These are phyloP conservation scores for Blumeria hordei DNA, from an alignment of 2,329 filamentous ascomycete species.

Conservation along the genomic window DNA sequence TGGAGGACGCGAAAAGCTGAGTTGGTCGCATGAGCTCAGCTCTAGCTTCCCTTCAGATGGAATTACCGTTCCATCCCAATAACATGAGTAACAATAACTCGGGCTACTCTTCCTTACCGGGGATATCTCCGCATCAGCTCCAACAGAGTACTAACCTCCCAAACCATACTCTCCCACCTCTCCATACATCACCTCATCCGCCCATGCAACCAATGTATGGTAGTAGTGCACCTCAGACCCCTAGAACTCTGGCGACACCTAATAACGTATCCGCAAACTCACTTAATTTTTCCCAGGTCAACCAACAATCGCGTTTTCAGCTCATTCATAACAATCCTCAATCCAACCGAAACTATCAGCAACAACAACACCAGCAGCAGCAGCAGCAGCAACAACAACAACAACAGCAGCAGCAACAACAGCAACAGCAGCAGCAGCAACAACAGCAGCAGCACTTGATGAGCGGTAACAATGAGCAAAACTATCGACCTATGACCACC, in stretches of 20 bases:
- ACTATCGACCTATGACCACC: slow-evolving; percentile 28
- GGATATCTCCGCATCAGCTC: slow-evolving; percentile 16
- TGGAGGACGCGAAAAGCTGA: not conserved
- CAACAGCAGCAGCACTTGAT: slow-evolving; percentile 8
- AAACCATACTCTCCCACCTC: slow-evolving; percentile 28
- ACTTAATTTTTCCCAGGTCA: slow-evolving; percentile 31
- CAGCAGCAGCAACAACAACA: slow-evolving; percentile 7
- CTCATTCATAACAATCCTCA: slow-evolving; percentile 12
- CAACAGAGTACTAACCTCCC: slow-evolving; percentile 19
- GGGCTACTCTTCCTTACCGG: slow-evolving; percentile 11
- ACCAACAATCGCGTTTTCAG: slow-evolving; percentile 13
- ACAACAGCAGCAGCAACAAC: slow-evolving; percentile 6
- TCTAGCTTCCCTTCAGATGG: not conserved
- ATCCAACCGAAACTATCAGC: slow-evolving; percentile 7
- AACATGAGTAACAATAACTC: slow-evolving; percentile 12
- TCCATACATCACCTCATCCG: slow-evolving; percentile 23
- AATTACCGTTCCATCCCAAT: slow-evolving; percentile 12
- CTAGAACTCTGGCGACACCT: slow-evolving; percentile 36
- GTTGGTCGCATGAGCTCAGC: not conserved
- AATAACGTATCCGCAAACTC: slow-evolving; percentile 30
- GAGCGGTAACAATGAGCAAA: slow-evolving; percentile 5
- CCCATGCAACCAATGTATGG: slow-evolving; percentile 28
- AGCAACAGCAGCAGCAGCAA: slow-evolving; percentile 8
- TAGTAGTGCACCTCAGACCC: slow-evolving; percentile 26
- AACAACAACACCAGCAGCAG: slow-evolving; percentile 2